These are phyloP conservation scores for Trichosporon inkin DNA, from an alignment of 1,284 basidiomycete species.

Conservation along the genomic window DNA sequence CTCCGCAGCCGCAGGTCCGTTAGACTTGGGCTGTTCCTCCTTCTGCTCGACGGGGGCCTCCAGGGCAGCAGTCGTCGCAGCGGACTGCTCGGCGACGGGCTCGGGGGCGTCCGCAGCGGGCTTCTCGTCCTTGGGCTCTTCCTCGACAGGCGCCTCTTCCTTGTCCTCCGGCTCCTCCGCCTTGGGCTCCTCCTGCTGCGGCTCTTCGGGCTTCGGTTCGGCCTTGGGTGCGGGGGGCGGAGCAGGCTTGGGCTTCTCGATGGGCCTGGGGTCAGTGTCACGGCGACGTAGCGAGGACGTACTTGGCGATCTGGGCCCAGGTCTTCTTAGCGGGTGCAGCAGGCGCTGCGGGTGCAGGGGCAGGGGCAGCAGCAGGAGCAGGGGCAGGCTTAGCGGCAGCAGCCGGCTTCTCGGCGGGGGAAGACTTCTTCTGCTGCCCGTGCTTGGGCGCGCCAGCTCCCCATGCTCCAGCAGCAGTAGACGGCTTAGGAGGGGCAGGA, in stretches of 20 bases:
- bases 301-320: constrained; percentile 53
- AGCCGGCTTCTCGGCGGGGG: constrained; percentile 11
- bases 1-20: constrained; percentile 7
- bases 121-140: constrained; percentile 23
- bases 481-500: constrained; percentile 10
- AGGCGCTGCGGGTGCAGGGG: constrained; percentile 14
- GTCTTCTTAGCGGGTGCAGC: constrained; percentile 48
- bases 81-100: constrained; percentile 15
- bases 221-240: constrained; percentile 61
- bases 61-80: constrained; percentile 13
- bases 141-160: constrained; percentile 13
- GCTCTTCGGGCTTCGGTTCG: constrained; percentile 34
- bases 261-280: constrained; percentile 30
- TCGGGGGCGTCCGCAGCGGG: constrained; percentile 11
- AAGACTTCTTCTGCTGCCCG: constrained; percentile 33
- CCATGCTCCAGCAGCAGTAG: constrained; percentile 24
- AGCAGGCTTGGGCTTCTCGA: constrained; percentile 49
- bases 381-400: constrained; percentile 22
- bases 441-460: constrained; percentile 45
- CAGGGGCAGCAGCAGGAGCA: constrained; percentile 14
- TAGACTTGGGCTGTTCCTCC: constrained; percentile 3
- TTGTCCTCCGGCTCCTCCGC: constrained; percentile 13
- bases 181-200: constrained; percentile 24
- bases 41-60: constrained; percentile 55
- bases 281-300: constrained; percentile 14